Base-by-base conservation (phyloP, 2,329 filamentous ascomycete species). In the Fusarium irregulare region DNA sequence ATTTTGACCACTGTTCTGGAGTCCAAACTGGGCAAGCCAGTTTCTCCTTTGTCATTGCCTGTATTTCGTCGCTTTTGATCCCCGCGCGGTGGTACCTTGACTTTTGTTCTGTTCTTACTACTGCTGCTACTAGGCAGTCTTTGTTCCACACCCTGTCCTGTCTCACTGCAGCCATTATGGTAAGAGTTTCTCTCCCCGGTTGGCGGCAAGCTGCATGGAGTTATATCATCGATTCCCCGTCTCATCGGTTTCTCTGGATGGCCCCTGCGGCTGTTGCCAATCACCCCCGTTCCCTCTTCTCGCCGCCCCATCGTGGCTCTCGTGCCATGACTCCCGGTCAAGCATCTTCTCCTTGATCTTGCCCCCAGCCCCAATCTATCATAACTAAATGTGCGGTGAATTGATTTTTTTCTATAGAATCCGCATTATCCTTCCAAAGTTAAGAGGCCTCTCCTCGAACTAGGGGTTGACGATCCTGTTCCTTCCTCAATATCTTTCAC, bases 91-190 rank as follows among this genome's bases (percentile, higher is more conserved):
- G 77, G 79, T 80, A 81, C 79, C 71, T 79, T 71, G 71, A 76
- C 73, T 61, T 74, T 75, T 72, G 74, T 73, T 75, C 74, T 75
- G 56, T 37, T 70, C 45, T 53, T 63, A 62, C 63, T 64, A 46
- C 59, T 64, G 48, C 68, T 68, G 53, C 68, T 71, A 28, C 64
- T 68, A 68, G 58, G 70, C 72, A 72, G 66, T 66, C 73, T 68
- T 68, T 73, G 74, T 75, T 76, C 68, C 74, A 76, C 74, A 76
- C 74, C 74, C 78, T 51, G 68, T 69, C 68, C 60, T 79, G 75
- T 79, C 75, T 78, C 73, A 76, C 77, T 78, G 77, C 78, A 78
- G 76, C 79, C 78, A 83, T 78, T 77, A 85, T 86, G 84, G 84
- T 86, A 84, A 85, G 84, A 77, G 72, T 72, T 76, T 77, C 77